A percentile compares a stretch with the other conserved stretches of the same genome.
phyloP scores from a whole-genome alignment of 2,329 filamentous ascomycete genomes.

The Colletotrichum lini region DNA sequence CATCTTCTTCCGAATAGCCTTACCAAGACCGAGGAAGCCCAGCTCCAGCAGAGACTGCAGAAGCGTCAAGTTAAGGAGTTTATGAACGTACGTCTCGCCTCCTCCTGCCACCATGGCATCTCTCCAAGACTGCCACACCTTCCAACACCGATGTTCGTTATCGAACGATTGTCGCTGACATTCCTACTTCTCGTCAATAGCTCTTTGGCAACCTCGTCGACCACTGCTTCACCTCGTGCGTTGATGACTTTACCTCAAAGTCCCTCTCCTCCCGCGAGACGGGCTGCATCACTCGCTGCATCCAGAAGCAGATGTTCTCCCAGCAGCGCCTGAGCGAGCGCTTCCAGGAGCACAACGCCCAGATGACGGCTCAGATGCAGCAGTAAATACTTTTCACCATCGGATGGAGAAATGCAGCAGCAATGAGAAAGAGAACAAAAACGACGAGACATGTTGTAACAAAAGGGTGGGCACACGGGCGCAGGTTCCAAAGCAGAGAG shows the following conservation, averaged over 20 bases:
- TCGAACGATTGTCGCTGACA: not conserved
- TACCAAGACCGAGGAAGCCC: slow-evolving; percentile 85
- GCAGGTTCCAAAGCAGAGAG: too few species aligned
- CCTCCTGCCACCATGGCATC: slow-evolving; percentile 44
- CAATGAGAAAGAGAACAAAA: slow-evolving; percentile 18
- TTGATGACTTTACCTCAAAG: slow-evolving; percentile 99
- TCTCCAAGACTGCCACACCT: slow-evolving; percentile 43
- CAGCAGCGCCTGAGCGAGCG: slow-evolving; percentile 92
- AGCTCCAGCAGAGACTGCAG: slow-evolving; percentile 95
- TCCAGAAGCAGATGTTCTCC: slow-evolving; percentile 95
- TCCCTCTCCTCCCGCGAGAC: slow-evolving; percentile 89
- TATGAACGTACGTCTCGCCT: slow-evolving; percentile 81
- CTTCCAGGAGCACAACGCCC: slow-evolving; percentile 81
- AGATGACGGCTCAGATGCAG: slow-evolving; percentile 70
- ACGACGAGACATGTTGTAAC: slow-evolving; percentile 11
- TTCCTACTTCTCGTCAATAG: slow-evolving; percentile 50
- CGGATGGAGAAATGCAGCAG: too few species aligned
- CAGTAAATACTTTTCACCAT: slow-evolving; percentile 51
- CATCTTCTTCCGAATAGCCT: slow-evolving; percentile 62
- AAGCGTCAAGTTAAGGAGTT: slow-evolving; percentile 99
- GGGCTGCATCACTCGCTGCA: slow-evolving; percentile 93
- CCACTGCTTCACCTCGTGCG: slow-evolving; percentile 95
- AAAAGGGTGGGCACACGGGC: not conserved
- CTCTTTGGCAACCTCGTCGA: slow-evolving; percentile 80
- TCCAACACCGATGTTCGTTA: not conserved